Percentiles rank a stretch among this genome's conserved stretches.
Evolutionary conservation across 164 flowering plant genomes (phyloP).

Genomic region (Liquidambar formosana): DNA sequence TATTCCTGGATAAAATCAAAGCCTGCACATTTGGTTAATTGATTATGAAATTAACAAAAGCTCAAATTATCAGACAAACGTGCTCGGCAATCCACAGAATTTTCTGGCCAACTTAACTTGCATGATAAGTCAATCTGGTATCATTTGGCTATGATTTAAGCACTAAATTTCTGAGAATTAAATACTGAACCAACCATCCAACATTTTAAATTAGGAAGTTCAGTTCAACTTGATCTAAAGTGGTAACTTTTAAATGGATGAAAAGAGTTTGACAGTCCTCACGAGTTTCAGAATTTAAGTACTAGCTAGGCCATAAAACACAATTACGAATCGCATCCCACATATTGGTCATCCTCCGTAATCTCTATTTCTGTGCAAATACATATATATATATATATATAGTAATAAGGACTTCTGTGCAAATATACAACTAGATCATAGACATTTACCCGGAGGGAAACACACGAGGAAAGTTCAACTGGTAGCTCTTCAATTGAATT

Average conservation of each 20-base stretch:
- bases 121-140: too few species aligned
- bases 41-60: neutral
- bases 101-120: neutral
- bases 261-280: neutral
- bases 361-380: too few species aligned
- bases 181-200: too few species aligned
- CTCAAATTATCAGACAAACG: neutral
- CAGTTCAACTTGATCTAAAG: too few species aligned
- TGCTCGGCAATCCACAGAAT: neutral
- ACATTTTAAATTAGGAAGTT: too few species aligned
- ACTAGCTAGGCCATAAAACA: neutral
- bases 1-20: constrained; percentile 77
- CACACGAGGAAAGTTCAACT: constrained; percentile 64
- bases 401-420: too few species aligned
- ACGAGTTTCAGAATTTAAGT: neutral
- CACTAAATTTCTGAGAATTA: too few species aligned
- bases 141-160: too few species aligned
- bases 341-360: neutral
- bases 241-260: neutral
- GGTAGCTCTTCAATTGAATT: constrained; percentile 81
- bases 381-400: too few species aligned
- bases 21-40: constrained; percentile 45
- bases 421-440: neutral
- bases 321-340: neutral
- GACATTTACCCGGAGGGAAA: constrained; percentile 64